A percentile compares a stretch with the other conserved stretches of the same genome.
These are phyloP conservation scores for Phytophthora crassamura DNA, from an alignment of 352 stramenopile genomes.

Conservation along the genomic window DNA sequence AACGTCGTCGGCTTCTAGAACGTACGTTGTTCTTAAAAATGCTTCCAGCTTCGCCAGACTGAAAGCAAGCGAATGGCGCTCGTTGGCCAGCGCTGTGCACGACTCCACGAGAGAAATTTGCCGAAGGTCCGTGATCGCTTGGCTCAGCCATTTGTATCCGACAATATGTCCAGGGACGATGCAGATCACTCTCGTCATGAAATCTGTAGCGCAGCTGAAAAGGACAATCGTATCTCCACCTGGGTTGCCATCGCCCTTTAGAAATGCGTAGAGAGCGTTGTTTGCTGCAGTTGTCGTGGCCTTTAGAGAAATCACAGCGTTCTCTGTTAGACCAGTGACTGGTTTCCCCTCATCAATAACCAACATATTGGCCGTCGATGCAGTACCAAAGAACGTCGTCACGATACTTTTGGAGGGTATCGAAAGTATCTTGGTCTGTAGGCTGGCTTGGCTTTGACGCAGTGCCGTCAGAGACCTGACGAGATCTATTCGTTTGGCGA, in stretches of 20 bases:
- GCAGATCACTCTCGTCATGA: neutral
- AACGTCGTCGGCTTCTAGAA: slow-evolving; percentile 7
- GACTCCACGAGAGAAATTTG: neutral
- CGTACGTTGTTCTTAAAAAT: neutral
- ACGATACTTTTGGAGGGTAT: neutral
- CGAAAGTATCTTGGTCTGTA: neutral
- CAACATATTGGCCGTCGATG: neutral
- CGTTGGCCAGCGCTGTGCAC: neutral
- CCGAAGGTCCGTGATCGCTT: neutral
- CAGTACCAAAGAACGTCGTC: neutral
- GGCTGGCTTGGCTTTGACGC: neutral
- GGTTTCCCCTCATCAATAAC: neutral
- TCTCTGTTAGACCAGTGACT: neutral
- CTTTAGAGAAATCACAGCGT: slow-evolving; percentile 12
- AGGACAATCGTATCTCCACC: neutral
- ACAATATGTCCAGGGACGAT: neutral
- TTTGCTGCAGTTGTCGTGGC: slow-evolving; percentile 1
- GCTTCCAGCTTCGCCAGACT: slow-evolving; percentile 2
- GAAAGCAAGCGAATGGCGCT: neutral
- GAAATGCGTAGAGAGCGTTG: neutral
- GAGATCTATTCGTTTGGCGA: slow-evolving; percentile 1
- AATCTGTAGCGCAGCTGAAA: slow-evolving; percentile 1
- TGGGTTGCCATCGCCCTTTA: neutral
- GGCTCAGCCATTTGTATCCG: slow-evolving; percentile 4
- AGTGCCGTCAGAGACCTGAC: neutral